A percentile compares a stretch with the other conserved stretches of the same genome.
phyloP scores from a whole-genome alignment of 345 rosid species.

The Syzygium grande region DNA sequence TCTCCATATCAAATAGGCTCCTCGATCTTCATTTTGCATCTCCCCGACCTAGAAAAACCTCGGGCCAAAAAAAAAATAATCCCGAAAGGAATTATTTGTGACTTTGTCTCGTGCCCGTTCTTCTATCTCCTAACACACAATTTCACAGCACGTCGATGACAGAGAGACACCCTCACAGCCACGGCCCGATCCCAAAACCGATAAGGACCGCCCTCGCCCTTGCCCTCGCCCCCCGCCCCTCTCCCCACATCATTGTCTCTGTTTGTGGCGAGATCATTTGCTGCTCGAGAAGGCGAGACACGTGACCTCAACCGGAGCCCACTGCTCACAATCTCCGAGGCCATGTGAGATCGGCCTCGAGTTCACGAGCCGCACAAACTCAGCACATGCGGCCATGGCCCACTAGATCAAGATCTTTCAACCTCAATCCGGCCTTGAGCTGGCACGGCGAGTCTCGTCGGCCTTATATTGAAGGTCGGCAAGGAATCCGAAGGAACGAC shows the following conservation, averaged over 20 bases:
- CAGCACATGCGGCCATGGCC: not conserved
- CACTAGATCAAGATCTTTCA: not conserved
- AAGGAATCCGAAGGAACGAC: not conserved
- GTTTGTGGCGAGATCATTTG: not conserved
- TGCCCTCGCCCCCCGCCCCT: no score
- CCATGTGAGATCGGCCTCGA: not conserved
- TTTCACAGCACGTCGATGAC: not conserved
- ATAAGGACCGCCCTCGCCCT: not conserved
- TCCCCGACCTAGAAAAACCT: accelerated
- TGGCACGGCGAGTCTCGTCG: accelerated
- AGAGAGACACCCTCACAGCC: not conserved
- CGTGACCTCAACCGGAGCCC: not conserved
- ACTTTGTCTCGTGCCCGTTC: not conserved
- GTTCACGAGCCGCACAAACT: not conserved
- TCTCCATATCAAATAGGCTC: not conserved
- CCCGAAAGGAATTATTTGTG: no score
- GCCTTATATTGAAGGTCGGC: not conserved
- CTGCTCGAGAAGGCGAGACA: not conserved
- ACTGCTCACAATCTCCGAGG: not conserved
- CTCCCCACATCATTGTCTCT: not conserved
- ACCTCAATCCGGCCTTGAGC: not conserved
- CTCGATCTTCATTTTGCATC: not conserved
- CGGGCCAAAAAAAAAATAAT: no score
- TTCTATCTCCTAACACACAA: not conserved
- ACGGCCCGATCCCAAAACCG: accelerated